Evolutionary conservation across 2,329 filamentous ascomycete genomes (phyloP).

Genomic region (Nemania abortiva): DNA sequence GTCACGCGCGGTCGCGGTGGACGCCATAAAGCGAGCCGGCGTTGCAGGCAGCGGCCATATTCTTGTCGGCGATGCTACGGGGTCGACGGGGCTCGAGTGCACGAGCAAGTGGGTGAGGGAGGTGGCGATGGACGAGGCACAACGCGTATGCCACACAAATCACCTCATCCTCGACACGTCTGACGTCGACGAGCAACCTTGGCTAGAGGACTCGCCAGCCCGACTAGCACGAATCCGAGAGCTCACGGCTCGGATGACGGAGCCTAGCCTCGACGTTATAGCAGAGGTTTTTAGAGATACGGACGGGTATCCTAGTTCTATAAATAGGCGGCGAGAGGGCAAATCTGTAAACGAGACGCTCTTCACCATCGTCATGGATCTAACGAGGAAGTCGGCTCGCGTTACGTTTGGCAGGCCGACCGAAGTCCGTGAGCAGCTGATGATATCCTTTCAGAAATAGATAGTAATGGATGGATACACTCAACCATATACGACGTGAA

Average conservation of each 20-base stretch:
- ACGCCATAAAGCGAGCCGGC: constrained; percentile 56
- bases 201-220: constrained; percentile 49
- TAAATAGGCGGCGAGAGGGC: constrained; percentile 48
- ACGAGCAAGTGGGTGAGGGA: constrained; percentile 49
- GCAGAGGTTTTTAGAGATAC: constrained; percentile 48
- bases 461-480: not conserved
- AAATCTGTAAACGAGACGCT: constrained; percentile 46
- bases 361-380: constrained; percentile 52
- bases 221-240: constrained; percentile 46
- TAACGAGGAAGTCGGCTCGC: constrained; percentile 44
- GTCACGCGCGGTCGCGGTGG: constrained; percentile 61
- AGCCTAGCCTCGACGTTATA: constrained; percentile 38
- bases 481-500: not conserved
- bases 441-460: constrained; percentile 37
- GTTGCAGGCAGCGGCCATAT: constrained; percentile 65
- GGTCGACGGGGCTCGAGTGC: constrained; percentile 61
- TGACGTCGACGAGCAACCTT: constrained; percentile 49
- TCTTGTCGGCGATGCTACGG: constrained; percentile 59
- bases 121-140: constrained; percentile 46
- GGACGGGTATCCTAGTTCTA: constrained; percentile 47
- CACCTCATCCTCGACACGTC: constrained; percentile 54
- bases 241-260: constrained; percentile 38
- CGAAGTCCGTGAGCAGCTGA: constrained; percentile 40
- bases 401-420: constrained; percentile 52
- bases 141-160: constrained; percentile 58